Conservation (phyloP, 208 protist genomes). For the Crithidia fasciculata region DNA sequence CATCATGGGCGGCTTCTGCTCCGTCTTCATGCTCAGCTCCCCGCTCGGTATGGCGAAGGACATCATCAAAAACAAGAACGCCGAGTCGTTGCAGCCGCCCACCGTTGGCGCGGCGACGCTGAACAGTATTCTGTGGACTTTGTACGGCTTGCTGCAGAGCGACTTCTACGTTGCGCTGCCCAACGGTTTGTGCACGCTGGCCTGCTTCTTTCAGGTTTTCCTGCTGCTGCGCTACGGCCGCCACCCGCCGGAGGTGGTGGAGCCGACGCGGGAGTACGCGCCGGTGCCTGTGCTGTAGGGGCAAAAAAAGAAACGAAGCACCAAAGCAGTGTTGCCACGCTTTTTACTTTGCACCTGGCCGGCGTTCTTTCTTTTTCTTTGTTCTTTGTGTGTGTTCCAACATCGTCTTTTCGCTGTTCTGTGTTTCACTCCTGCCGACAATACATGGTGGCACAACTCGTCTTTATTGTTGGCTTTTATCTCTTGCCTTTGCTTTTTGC, state of each 20-base stretch:
- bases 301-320: too few species aligned
- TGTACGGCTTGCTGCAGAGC: constrained; percentile 53
- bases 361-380: background rate
- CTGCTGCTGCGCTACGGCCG: constrained; percentile 62
- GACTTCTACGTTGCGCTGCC: constrained; percentile 57
- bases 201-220: constrained; percentile 60
- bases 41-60: constrained; percentile 55
- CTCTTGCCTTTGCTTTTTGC: background rate
- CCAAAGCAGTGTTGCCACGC: background rate
- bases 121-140: constrained; percentile 65
- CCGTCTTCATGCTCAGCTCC: constrained; percentile 73
- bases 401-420: background rate
- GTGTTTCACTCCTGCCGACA: background rate
- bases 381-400: background rate
- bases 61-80: constrained; percentile 71
- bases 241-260: constrained; percentile 22
- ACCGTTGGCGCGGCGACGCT: constrained; percentile 49
- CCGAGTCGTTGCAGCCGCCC: constrained; percentile 54
- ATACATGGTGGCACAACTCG: background rate
- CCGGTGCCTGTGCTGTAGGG: constrained; percentile 26
- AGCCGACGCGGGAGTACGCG: constrained; percentile 15
- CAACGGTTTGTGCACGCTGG: constrained; percentile 49
- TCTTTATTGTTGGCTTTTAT: background rate
- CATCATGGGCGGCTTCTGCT: constrained; percentile 49
- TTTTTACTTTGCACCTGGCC: background rate